Conservation (phyloP, 306 rosid genomes). For the Betula pendula region DNA sequence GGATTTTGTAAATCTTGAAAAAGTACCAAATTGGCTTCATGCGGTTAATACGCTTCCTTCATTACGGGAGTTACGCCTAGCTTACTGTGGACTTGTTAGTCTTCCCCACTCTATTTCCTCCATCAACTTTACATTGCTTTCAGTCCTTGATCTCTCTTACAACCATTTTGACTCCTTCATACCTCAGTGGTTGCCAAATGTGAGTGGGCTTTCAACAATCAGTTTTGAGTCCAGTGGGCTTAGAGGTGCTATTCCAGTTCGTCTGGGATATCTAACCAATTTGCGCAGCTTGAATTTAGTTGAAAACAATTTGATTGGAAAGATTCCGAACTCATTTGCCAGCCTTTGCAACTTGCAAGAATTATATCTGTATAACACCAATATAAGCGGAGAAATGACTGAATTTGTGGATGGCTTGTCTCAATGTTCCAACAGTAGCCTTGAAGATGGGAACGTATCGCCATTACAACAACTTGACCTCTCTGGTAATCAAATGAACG, state of each 20-base stretch:
- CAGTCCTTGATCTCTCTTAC: not conserved
- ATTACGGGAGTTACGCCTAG: too few species aligned
- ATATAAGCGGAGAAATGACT: too few species aligned
- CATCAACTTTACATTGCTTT: not conserved
- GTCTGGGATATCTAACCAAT: too few species aligned
- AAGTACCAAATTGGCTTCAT: not conserved
- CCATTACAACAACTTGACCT: not conserved
- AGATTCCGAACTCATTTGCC: too few species aligned
- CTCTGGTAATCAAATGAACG: not conserved
- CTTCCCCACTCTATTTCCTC: not conserved
- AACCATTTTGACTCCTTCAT: not conserved
- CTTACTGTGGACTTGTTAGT: not conserved
- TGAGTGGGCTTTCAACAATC: not conserved
- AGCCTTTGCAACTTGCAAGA: too few species aligned
- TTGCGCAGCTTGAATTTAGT: too few species aligned
- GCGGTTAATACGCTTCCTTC: not conserved
- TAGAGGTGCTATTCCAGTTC: too few species aligned
- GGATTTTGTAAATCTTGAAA: not conserved
- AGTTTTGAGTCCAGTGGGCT: not conserved
- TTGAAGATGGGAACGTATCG: not conserved
- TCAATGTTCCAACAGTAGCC: not conserved
- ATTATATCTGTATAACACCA: too few species aligned
- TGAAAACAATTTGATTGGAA: too few species aligned
- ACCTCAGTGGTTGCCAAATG: not conserved
- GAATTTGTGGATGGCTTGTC: too few species aligned